Base-by-base conservation (phyloP, 1,284 basidiomycete species). In the Sporisorium reilianum region DNA sequence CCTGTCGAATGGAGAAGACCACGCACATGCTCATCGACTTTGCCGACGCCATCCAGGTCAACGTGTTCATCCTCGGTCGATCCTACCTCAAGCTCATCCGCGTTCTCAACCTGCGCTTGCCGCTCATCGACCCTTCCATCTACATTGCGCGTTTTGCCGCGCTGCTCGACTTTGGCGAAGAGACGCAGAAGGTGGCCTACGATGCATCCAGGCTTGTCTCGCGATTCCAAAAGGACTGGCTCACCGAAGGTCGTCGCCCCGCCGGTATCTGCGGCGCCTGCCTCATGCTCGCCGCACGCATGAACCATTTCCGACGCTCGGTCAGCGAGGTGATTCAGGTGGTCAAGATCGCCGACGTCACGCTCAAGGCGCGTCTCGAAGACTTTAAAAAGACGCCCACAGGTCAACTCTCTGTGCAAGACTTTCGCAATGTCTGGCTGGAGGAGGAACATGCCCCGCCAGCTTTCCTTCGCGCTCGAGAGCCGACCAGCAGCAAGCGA, bases 21-120 rank as follows among this genome's bases (percentile, higher is more conserved):
- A 93, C 92, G 0, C 94, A 96, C 84, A 99, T 99, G 97, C 90
- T 99, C 38, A 99, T 99, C 75, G 97, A 99, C 86, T 98, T 99
- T 83, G 25, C 93, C 38, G 82, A 84, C 53, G 78, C 81, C 22
- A 81, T 84, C 51, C 79, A 84, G 70, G 94, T 98, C 77, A 99
- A 99, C 82, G 97, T 99, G 9, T 99, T 97, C 81, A 93, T 95
- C 81, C 91, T 99, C 25, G 97, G 97, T 0, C 92, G 95, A 60
- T 96, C 93, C 0, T 99, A 98, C 82, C 90, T 99, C 52, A 94
- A 97, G 84, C 91, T 99, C 26, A 91, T 97, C 6, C 91, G 93
- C 80, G 92, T 91, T 0, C 90, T 99, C 67, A 92, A 93, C 76
- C 89, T 99, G n/a, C 68, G 73, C 2, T 89, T 97, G 9, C 93